Percentiles rank a stretch among this genome's conserved stretches.
These are phyloP conservation scores for Ascochyta viciae-villosae DNA, from an alignment of 2,329 filamentous ascomycete species.

Conservation along the genomic window DNA sequence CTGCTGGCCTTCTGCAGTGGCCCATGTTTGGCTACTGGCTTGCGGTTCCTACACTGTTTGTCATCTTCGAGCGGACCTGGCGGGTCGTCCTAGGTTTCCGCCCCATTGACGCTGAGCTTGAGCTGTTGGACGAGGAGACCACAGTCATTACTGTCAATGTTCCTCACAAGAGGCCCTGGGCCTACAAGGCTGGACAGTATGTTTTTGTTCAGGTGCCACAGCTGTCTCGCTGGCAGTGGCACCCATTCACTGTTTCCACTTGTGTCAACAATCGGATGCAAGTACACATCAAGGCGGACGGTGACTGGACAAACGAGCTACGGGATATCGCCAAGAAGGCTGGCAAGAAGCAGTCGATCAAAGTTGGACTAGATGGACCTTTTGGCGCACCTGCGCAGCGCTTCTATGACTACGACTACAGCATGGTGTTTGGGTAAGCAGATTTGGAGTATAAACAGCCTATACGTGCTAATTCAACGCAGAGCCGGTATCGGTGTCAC, in stretches of 20 bases:
- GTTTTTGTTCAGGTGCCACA: slow-evolving; percentile 63
- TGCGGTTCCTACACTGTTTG: slow-evolving; percentile 60
- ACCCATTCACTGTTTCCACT: slow-evolving; percentile 65
- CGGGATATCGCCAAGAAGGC: slow-evolving; percentile 52
- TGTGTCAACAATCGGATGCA: slow-evolving; percentile 61
- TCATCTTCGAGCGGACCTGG: slow-evolving; percentile 58
- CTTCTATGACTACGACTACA: slow-evolving; percentile 65
- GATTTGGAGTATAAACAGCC: neutral
- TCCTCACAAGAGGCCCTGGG: slow-evolving; percentile 58
- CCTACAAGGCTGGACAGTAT: slow-evolving; percentile 65
- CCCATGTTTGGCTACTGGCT: slow-evolving; percentile 66
- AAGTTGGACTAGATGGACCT: slow-evolving; percentile 63
- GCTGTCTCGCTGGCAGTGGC: slow-evolving; percentile 64
- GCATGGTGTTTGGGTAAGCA: slow-evolving; percentile 58
- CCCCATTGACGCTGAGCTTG: slow-evolving; percentile 56
- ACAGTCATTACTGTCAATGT: slow-evolving; percentile 59
- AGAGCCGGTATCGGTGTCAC: slow-evolving; percentile 65
- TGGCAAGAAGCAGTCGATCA: slow-evolving; percentile 49
- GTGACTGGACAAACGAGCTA: slow-evolving; percentile 62
- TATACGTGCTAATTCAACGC: neutral
- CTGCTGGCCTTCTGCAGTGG: slow-evolving; percentile 58
- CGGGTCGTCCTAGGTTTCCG: slow-evolving; percentile 58
- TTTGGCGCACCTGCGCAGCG: slow-evolving; percentile 66
- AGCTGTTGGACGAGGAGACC: slow-evolving; percentile 61
- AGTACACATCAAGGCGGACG: slow-evolving; percentile 66